These are phyloP conservation scores for Leptodontidium sp. DNA, from an alignment of 2,329 filamentous ascomycete genomes.

Conservation along the genomic window DNA sequence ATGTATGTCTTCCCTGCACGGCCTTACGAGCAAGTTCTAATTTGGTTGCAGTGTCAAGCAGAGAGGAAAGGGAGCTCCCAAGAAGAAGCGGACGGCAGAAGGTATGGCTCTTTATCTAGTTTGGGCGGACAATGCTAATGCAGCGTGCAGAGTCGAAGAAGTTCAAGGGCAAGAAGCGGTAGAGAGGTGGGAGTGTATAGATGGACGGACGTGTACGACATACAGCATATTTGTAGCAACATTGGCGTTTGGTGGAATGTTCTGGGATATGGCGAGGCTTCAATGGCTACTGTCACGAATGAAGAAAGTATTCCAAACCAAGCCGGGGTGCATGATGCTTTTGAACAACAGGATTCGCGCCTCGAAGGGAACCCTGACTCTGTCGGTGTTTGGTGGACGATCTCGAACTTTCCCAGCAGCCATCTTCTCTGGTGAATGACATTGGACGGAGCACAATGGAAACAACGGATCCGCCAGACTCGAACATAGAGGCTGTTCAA, in stretches of 20 bases:
- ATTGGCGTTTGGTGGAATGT: constrained; percentile 42
- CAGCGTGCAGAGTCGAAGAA: constrained; percentile 52
- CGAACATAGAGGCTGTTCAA: too few relatives aligned
- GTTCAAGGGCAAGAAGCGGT: constrained; percentile 56
- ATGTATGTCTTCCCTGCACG: constrained; percentile 54
- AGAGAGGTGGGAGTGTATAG: constrained; percentile 37
- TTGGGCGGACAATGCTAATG: constrained; percentile 27
- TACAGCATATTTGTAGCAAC: constrained; percentile 41
- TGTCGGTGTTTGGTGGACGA: too few relatives aligned
- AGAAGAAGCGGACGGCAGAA: constrained; percentile 80
- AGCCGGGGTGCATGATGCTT: constrained; percentile 26
- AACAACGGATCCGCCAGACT: not conserved
- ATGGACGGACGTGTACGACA: constrained; percentile 36
- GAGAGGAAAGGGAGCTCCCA: constrained; percentile 86
- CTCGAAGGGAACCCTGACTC: not conserved
- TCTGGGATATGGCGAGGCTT: constrained; percentile 28
- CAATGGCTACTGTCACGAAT: constrained; percentile 23
- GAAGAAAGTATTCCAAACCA: constrained; percentile 23
- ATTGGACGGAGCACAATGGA: not conserved
- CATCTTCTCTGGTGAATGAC: not conserved
- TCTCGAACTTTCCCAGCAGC: not conserved
- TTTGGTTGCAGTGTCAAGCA: constrained; percentile 67
- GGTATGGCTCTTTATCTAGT: constrained; percentile 41
- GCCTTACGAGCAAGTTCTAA: constrained; percentile 31
- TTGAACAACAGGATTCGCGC: not conserved